Percentiles rank a stretch among this genome's conserved stretches.
phyloP scores from a whole-genome alignment of 805 yeast genomes.

The Lachancea sp. region DNA sequence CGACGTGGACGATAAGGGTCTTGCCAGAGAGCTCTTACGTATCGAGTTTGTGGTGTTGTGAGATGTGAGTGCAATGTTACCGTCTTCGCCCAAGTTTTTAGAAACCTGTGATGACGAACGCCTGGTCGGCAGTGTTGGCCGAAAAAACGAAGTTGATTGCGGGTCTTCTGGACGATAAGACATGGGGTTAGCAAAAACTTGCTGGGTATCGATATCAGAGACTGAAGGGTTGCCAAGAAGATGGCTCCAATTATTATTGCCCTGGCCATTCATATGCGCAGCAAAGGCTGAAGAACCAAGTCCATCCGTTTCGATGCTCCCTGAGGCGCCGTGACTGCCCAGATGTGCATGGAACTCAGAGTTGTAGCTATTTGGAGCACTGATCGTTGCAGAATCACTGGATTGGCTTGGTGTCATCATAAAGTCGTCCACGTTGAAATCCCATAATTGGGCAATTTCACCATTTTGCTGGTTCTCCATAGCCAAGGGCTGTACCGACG shows the following conservation, averaged over 20 bases:
- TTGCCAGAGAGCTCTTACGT: constrained; percentile 24
- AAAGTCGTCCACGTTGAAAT: constrained; percentile 34
- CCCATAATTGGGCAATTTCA: constrained; percentile 37
- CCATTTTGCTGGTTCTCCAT: constrained; percentile 31
- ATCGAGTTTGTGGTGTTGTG: constrained; percentile 22
- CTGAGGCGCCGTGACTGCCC: neutral
- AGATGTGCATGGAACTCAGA: constrained; percentile 15
- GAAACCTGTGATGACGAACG: constrained; percentile 9
- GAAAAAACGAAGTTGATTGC: neutral
- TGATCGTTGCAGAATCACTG: constrained; percentile 32
- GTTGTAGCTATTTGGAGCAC: constrained; percentile 32
- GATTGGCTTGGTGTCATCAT: constrained; percentile 32
- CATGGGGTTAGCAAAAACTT: constrained; percentile 1
- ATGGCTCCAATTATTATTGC: constrained; percentile 7
- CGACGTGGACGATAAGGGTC: constrained; percentile 27
- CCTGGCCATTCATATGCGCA: constrained; percentile 1
- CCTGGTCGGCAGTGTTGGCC: constrained; percentile 9
- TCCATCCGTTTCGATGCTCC: neutral
- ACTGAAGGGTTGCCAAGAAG: constrained; percentile 7
- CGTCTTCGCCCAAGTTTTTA: constrained; percentile 14
- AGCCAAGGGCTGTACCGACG: constrained; percentile 23
- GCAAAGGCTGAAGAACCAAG: neutral
- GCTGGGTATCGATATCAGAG: constrained; percentile 3
- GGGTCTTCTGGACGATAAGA: constrained; percentile 3
- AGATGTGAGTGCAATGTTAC: constrained; percentile 17